Base-by-base conservation (phyloP, 2,329 filamentous ascomycete species). In the Neophaeococcomyces aloes region DNA sequence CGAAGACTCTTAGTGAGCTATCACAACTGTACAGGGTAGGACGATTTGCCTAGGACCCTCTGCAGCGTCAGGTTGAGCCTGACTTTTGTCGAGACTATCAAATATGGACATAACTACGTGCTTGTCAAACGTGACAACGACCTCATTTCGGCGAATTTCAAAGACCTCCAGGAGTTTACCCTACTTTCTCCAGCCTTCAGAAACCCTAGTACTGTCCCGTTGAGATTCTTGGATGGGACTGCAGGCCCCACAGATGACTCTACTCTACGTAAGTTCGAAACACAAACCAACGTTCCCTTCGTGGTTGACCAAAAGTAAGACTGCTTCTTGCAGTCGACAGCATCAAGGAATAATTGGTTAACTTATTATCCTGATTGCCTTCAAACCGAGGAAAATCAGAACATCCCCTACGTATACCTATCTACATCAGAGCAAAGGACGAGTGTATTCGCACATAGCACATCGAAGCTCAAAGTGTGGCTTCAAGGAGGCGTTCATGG, bases 1-100 rank as follows among this genome's bases (percentile, higher is more conserved):
- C 8, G 3, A 34, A 33, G 18, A 34, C 31, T 14, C 23, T 42
- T 2, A 23, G n/a, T 25, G 31, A 34, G 19, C 17, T 42, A 21
- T 17, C 19, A 25, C 5, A 30, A 23, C 31, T 42, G 2, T 33
- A 19, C 19, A 3, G 39, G 39, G 27, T 42, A 47, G 33, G 41
- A 60, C 59, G 58, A 46, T 53, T 15, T 42, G 60, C 5, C 41
- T 48, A 15, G 57, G 50, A 39, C 53, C 45, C 17, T 54, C 51
- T 15, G 45, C 53, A 2, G 29, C 29, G 18, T 29, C 39, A 29
- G 25, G 11, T 18, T 30, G 19, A 23, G 29, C 39, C 39, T 42
- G 39, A 33, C 39, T 33, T 42, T 13, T 14, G 39, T 42, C 25
- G 18, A 32, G 17, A 23, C 33, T 38, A 19, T 29, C 7, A 27